A percentile compares a stretch with the other conserved stretches of the same genome.
phyloP scores from a whole-genome alignment of 2,329 filamentous ascomycete genomes.

The Nemania sp. region DNA sequence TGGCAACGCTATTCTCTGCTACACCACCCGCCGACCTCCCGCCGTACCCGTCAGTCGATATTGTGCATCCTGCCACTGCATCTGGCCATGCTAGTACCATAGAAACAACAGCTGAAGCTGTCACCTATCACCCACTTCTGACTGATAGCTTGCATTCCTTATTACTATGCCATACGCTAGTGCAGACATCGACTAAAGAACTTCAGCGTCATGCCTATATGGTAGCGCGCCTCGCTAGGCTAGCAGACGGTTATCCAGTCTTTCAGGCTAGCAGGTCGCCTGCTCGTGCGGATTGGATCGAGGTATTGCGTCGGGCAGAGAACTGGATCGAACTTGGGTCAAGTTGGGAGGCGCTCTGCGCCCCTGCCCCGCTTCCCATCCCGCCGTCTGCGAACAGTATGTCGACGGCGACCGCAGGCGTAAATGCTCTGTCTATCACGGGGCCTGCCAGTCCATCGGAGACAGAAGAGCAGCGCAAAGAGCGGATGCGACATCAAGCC shows the following conservation, averaged over 20 bases:
- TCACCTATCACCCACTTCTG: conserved; percentile 81
- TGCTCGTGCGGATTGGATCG: conserved; percentile 78
- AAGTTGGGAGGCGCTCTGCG: conserved; percentile 73
- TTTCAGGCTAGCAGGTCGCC: conserved; percentile 74
- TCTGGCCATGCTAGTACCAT: conserved; percentile 33
- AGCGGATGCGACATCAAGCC: conserved; percentile 64
- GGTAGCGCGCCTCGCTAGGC: conserved; percentile 72
- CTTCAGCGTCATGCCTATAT: conserved; percentile 80
- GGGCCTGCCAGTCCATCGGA: conserved; percentile 42
- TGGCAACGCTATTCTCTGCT: conserved; percentile 71
- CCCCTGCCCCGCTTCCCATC: conserved; percentile 57
- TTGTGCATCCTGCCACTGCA: conserved; percentile 36
- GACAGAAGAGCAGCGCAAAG: conserved; percentile 58
- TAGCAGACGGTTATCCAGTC: conserved; percentile 79
- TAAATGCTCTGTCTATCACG: conserved; percentile 44
- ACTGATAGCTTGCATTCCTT: conserved; percentile 78
- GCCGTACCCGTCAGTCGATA: conserved; percentile 60
- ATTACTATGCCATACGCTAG: conserved; percentile 75
- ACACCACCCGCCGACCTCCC: conserved; percentile 69
- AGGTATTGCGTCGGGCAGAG: conserved; percentile 67
- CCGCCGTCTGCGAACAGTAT: conserved; percentile 29
- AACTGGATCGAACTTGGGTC: conserved; percentile 70
- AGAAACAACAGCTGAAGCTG: conserved; percentile 55
- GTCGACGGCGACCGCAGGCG: conserved; percentile 36
- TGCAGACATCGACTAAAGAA: conserved; percentile 78